Evolutionary conservation across 164 flowering plant genomes (phyloP), one percentile per base, ranked within the genome.

Genomic region (Aristolochia contorta): DNA sequence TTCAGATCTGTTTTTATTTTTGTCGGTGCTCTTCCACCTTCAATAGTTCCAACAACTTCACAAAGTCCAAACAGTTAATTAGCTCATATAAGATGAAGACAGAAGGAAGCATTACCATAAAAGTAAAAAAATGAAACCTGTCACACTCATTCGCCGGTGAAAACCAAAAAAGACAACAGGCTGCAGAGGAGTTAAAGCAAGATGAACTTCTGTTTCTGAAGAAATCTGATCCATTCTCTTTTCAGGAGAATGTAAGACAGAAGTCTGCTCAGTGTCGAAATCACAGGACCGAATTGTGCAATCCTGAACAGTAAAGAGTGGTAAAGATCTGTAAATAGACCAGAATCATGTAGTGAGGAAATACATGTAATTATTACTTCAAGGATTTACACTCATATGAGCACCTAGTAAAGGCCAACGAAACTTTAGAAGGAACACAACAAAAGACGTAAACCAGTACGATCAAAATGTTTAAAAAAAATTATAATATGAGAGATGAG

Each of bases 131-230:
- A 59, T 50, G 54, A 67, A 72, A 93, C 99, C 99, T 80, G 99
- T 94, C 52, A 94, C 99, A 71, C 99, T 94, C 99, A 94, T 88
- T 72, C 95, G 78, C 52, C 67, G 69, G 65, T 86, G 97, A 66
- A 94, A 94, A 65, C 99, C 97, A 75, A 94, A 94, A 74, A 94
- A 94, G 27, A 86, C 99, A 57, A 94, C 82, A 49, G 99, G 97
- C 59, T 88, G 99, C 60, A 94, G 86, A 65, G 99, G 95, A 54
- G 99, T 94, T 80, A 94, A 73, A 51, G 99, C 97, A 60, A 94
- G 84, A 84, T 94, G 97, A 65, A 94, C 97, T 77, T 94, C 99
- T 22, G 97, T 70, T 62, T 86, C 97, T 22, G 81, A 66, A 43
- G 96, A 78, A 65, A 94, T 85, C 21, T 76, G 91, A 68, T 91